Conservation (phyloP, 257 asterid genomes). For the Solanum chilense region DNA sequence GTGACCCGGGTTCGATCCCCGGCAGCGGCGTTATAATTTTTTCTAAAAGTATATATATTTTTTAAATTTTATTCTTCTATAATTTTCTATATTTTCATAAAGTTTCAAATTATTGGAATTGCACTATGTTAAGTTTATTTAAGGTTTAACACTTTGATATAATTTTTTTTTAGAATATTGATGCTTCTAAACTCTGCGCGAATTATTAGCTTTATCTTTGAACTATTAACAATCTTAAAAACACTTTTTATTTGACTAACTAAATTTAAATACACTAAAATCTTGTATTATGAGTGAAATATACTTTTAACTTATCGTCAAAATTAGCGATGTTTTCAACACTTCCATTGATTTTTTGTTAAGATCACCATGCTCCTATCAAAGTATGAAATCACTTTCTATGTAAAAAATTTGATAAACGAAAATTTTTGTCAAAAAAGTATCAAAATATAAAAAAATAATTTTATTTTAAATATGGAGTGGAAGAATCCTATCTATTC, state of each 20-base stretch:
- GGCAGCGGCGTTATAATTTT: constrained; percentile 55
- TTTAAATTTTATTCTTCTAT: too few species aligned
- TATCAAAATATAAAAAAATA: too few species aligned
- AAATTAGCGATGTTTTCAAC: not conserved
- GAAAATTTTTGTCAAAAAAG: rapidly evolving
- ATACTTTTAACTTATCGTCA: too few species aligned
- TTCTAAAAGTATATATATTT: too few species aligned
- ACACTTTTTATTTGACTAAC: too few species aligned
- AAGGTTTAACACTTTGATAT: not conserved
- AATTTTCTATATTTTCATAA: not conserved
- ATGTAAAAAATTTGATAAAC: too few species aligned
- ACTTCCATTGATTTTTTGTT: not conserved
- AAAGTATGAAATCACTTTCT: not conserved
- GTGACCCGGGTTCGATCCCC: constrained; percentile 99
- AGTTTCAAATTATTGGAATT: too few species aligned
- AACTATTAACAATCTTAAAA: too few species aligned
- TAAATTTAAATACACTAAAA: too few species aligned
- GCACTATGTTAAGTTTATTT: not conserved
- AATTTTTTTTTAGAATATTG: too few species aligned
- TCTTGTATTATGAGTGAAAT: not conserved
- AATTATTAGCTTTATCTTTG: not conserved
- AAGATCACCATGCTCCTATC: not conserved
- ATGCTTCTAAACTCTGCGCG: rapidly evolving
- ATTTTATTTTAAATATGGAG: too few species aligned
- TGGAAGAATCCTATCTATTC: too few species aligned